Base-by-base conservation (phyloP, 2,329 filamentous ascomycete genomes). In the Orbilia oligospora region DNA sequence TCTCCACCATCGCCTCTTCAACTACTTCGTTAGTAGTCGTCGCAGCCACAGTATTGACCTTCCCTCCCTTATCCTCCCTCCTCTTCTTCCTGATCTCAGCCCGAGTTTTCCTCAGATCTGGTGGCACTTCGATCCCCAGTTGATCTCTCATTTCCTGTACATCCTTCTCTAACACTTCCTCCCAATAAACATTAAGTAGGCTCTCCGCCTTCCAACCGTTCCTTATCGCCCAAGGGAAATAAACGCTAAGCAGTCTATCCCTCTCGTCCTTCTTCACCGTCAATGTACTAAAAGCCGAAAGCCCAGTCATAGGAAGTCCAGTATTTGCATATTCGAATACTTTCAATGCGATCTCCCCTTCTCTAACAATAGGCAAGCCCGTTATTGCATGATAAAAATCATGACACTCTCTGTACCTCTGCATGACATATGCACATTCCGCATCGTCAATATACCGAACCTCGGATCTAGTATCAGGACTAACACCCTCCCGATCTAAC, bases 391-490 rank as follows among this genome's bases (percentile, higher is more conserved):
- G 96, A 86, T 97, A 97, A 85, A 99, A 97, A 84, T 99, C 96
- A 84, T 99, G 96, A 81, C 92, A 97, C 85, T 99, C 96, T 80
- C 96, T 91, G 85, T 99, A 99, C 68, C 96, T 90, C 87, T 98
- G 96, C 92, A 99, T 97, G 18, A 98, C 96, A 86, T 98, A 99
- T 41, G 96, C 96, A 84, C 94, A 97, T 85, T 99, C 96, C 82
- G 92, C 91, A 83, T 98, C 91, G 84, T 98, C 94, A 80, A 99
- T 94, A 86, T 97, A 98, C 66, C 92, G 90, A 48, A 99, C 96
- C 1, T 85, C 84, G 48, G 91, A 87, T 55, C 96, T 90, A 5
- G 95, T 97, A 84, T 99, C 96, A 0, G 96, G 96, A 8, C 92
- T 92, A 14, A 99, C 95, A 79, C 93, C 93, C 85, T 99, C 96